Evolutionary conservation across 495 filamentous ascomycete species (phyloP).

Genomic region (Amphirosellinia nigrospora): DNA sequence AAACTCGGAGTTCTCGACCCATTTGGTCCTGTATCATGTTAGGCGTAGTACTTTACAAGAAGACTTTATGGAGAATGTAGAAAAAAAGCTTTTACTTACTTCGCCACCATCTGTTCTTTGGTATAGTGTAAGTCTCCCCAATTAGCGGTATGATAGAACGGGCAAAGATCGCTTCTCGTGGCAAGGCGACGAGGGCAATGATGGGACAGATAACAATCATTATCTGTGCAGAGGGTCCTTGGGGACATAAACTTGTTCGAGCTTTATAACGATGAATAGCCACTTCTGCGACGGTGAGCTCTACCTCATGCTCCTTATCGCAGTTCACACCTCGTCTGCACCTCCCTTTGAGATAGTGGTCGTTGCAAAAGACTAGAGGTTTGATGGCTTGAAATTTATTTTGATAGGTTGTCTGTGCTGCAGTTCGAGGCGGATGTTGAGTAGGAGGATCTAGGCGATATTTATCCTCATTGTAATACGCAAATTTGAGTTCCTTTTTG

Average conservation of each 20-base stretch:
- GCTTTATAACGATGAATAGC: conserved; percentile 44
- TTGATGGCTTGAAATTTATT: conserved; percentile 40
- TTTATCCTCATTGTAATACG: conserved; percentile 36
- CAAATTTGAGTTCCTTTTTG: conserved; percentile 38
- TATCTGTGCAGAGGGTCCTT: conserved; percentile 39
- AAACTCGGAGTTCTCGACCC: conserved; percentile 36
- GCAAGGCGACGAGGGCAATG: conserved; percentile 38
- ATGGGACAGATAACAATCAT: conserved; percentile 43
- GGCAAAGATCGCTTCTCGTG: conserved; percentile 34
- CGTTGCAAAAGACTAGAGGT: conserved; percentile 41
- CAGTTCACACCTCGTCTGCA: conserved; percentile 41
- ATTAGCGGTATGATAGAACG: conserved; percentile 36
- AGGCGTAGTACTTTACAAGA: background rate
- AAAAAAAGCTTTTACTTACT: conserved; percentile 31
- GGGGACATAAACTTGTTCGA: conserved; percentile 40
- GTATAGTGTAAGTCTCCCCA: conserved; percentile 40
- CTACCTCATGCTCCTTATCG: conserved; percentile 40
- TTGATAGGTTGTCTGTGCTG: conserved; percentile 39
- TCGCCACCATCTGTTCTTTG: conserved; percentile 37
- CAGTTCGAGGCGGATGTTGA: conserved; percentile 39
- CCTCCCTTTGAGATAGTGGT: conserved; percentile 39
- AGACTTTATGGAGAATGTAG: background rate
- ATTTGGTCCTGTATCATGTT: conserved; percentile 31
- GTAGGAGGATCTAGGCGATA: conserved; percentile 40
- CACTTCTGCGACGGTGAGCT: conserved; percentile 37